Evolutionary conservation across 2,329 filamentous ascomycete genomes (phyloP), one percentile per base, ranked within the genome.

Genomic region (Penicillium sp.): DNA sequence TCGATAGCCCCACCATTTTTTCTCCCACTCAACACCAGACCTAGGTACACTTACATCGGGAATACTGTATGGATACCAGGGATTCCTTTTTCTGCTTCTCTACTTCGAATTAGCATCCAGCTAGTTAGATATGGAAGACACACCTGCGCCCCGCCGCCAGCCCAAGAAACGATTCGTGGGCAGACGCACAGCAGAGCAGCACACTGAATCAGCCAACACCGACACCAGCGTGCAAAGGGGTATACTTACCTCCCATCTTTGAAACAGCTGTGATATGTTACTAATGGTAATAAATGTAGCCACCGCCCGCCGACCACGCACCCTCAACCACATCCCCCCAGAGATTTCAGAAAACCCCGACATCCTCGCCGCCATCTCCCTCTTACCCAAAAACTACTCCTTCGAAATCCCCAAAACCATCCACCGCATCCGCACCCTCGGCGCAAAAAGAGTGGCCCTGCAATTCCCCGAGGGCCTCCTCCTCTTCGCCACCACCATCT

Each of bases 381-480:
- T 99, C 30, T 84, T 99, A 2, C 94, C 94, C 1, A 79, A 84
- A n/a, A 99, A 99, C 78, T 99, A 99, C 81, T 93, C 90, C 65
- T 99, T 99, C 71, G 94, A 99, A 77, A 91, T 99, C 56, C 94
- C 91, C 70, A 99, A 99, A 77, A 99, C 94, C 8, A 95, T 99
- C 66, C 91, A 97, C 74, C 86, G 93, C 48, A 92, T 99, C 71
- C 88, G 90, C 46, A 88, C 87, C 1, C 85, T 88, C 8, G 85
- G 83, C 8, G 87, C 92, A 1, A 93, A 86, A 69, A 88, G 87
- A 63, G 86, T 99, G 2, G 95, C 93, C 0, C 80, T 99, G n/a
- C 94, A 99, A 74, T 94, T 99, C 80, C 94, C 94, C 5, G 95
- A 99, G 74, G 94, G 94, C 1, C 82, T 99, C 1, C 83, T 99